These are phyloP conservation scores for Sphaerulina populicola DNA, from an alignment of 2,329 filamentous ascomycete species.

Conservation along the genomic window DNA sequence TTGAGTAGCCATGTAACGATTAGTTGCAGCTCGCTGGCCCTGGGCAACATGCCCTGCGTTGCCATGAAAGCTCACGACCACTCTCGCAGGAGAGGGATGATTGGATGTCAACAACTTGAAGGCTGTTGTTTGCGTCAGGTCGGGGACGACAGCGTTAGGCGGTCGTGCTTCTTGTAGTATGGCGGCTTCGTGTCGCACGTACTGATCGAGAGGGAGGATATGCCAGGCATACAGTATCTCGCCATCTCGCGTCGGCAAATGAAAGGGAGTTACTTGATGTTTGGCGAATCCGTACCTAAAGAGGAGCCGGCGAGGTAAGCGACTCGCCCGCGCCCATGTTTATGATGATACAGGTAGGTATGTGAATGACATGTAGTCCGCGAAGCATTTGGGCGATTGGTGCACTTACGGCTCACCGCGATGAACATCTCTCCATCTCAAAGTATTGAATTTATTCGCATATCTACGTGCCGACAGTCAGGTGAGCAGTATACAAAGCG, in stretches of 20 bases:
- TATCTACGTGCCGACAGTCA: slow-evolving; percentile 55
- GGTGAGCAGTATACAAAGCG: not conserved
- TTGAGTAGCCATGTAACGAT: slow-evolving; percentile 65
- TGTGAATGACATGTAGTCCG: no score
- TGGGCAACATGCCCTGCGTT: slow-evolving; percentile 85
- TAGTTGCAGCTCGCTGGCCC: slow-evolving; percentile 64
- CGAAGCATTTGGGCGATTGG: slow-evolving; percentile 20
- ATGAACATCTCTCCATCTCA: slow-evolving; percentile 65
- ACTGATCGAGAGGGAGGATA: slow-evolving; percentile 69
- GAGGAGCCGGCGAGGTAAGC: not conserved
- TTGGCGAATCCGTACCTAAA: slow-evolving; percentile 69
- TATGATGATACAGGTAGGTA: no score
- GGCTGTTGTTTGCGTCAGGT: slow-evolving; percentile 43
- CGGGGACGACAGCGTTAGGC: slow-evolving; percentile 37
- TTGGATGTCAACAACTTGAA: slow-evolving; percentile 45
- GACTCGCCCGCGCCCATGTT: no score
- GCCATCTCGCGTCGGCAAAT: slow-evolving; percentile 63
- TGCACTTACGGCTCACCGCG: slow-evolving; percentile 51
- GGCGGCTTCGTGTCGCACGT: slow-evolving; percentile 59
- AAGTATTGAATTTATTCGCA: slow-evolving; percentile 65
- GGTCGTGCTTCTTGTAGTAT: slow-evolving; percentile 45
- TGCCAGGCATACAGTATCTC: slow-evolving; percentile 85
- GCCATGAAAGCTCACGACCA: slow-evolving; percentile 50
- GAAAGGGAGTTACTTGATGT: slow-evolving; percentile 84
- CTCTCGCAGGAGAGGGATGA: slow-evolving; percentile 42